phyloP scores from a whole-genome alignment of 306 rosid species.

The Medicago truncatula region DNA sequence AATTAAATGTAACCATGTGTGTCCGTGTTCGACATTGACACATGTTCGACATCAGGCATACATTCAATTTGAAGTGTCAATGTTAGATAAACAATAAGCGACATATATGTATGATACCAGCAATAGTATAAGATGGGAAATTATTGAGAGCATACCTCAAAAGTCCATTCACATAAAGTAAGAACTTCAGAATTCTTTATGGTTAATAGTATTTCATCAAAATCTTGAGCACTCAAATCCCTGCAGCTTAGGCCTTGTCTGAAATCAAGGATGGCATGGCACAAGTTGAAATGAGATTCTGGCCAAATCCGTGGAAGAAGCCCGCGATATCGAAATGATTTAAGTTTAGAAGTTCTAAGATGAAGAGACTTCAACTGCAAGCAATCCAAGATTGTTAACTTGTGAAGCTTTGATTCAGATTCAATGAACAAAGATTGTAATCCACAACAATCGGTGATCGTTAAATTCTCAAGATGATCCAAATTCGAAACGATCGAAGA shows the following conservation, averaged over 20 bases:
- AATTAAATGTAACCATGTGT: not conserved
- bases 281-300: conserved; percentile 69
- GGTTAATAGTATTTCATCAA: conserved; percentile 67
- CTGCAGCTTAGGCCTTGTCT: conserved; percentile 57
- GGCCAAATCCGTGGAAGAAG: conserved; percentile 61
- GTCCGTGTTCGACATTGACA: not conserved
- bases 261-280: conserved; percentile 72
- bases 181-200: conserved; percentile 70
- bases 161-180: conserved; percentile 74
- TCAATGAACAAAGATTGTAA: conserved; percentile 59
- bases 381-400: conserved; percentile 67
- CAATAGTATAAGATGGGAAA: not conserved
- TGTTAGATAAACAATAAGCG: not conserved
- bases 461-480: conserved; percentile 63
- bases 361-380: conserved; percentile 59
- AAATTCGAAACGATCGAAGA: conserved; percentile 64
- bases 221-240: conserved; percentile 53
- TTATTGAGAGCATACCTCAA: conserved; percentile 55
- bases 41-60: not conserved
- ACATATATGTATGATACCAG: not conserved
- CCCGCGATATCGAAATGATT: conserved; percentile 57
- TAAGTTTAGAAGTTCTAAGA: conserved; percentile 63
- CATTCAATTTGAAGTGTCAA: not conserved
- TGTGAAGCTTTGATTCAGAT: conserved; percentile 58
- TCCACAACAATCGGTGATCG: conserved; percentile 63